These are phyloP conservation scores for Naganishia vaughanmartiniae DNA, from an alignment of 768 basidiomycete species.

Conservation along the genomic window DNA sequence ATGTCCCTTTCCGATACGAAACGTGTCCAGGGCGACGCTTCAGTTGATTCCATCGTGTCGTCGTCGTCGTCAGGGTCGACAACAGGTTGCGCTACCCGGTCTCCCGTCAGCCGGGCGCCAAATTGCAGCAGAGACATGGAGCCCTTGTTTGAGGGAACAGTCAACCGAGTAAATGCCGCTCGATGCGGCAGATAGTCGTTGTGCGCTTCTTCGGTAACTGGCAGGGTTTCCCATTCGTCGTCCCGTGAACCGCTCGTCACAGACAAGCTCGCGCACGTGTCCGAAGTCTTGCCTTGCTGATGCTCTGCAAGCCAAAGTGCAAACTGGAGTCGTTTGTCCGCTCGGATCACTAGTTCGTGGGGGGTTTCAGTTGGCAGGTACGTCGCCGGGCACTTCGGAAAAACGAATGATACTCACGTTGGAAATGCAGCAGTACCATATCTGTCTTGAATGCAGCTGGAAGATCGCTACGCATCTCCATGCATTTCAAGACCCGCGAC, in stretches of 20 bases:
- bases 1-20: slow-evolving; percentile 26
- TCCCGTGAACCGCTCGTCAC: background rate
- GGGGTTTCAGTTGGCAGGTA: background rate
- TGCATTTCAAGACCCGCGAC: background rate
- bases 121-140: slow-evolving; percentile 8
- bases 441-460: background rate
- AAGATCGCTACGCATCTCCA: background rate
- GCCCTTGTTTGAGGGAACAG: slow-evolving; percentile 12
- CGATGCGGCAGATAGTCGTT: background rate
- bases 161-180: slow-evolving; percentile 4
- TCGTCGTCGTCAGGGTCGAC: no score
- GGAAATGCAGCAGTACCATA: slow-evolving; percentile 5
- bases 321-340: slow-evolving; percentile 8
- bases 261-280: background rate
- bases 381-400: no score
- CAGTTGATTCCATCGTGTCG: background rate
- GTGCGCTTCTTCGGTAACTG: background rate
- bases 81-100: background rate
- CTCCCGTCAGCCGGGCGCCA: slow-evolving; percentile 22
- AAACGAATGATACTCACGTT: background rate
- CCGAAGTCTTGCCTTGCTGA: background rate
- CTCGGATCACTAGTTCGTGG: background rate
- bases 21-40: slow-evolving; percentile 1
- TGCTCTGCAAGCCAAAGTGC: background rate
- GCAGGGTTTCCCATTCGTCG: slow-evolving; percentile 8